phyloP scores from a whole-genome alignment of 1,139 yeast genomes.

The Magnusiomyces clavatus region DNA sequence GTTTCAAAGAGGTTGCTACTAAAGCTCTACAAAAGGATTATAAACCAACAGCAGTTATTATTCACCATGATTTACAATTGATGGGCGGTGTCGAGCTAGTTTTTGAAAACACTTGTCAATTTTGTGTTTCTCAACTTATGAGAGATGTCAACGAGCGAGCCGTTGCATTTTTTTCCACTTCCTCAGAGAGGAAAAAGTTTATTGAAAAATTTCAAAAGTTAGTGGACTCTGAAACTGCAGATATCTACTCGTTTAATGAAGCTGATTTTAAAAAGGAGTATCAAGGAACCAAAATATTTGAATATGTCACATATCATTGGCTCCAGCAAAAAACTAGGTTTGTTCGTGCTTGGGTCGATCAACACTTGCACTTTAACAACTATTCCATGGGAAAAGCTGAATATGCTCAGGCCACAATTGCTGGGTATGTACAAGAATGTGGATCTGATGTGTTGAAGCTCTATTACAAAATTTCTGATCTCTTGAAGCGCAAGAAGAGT shows the following conservation, averaged over 20 bases:
- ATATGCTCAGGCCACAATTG: slow-evolving; percentile 12
- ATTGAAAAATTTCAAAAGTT: slow-evolving; percentile 11
- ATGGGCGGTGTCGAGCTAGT: slow-evolving; percentile 12
- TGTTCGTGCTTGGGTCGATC: slow-evolving; percentile 15
- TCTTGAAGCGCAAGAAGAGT: slow-evolving; percentile 7
- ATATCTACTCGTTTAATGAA: slow-evolving; percentile 13
- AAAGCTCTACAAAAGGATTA: slow-evolving; percentile 10
- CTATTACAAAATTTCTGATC: slow-evolving; percentile 6
- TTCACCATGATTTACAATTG: slow-evolving; percentile 10
- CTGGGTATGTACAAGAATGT: slow-evolving; percentile 6
- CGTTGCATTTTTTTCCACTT: not conserved
- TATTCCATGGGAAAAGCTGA: slow-evolving; percentile 15
- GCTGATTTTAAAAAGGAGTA: slow-evolving; percentile 10
- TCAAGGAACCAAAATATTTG: slow-evolving; percentile 8
- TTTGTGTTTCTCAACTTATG: slow-evolving; percentile 14
- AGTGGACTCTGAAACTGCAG: slow-evolving; percentile 15
- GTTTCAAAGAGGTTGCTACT: slow-evolving; percentile 11
- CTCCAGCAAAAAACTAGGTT: slow-evolving; percentile 13
- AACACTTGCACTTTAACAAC: slow-evolving; percentile 14
- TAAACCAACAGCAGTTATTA: slow-evolving; percentile 13
- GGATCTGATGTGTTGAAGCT: slow-evolving; percentile 12
- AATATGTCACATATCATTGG: slow-evolving; percentile 12
- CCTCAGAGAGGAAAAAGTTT: slow-evolving; percentile 7
- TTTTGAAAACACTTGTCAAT: slow-evolving; percentile 12
- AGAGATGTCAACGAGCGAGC: slow-evolving; percentile 11